phyloP scores from a whole-genome alignment of 768 basidiomycete genomes.

The Naganishia friedmannii region DNA sequence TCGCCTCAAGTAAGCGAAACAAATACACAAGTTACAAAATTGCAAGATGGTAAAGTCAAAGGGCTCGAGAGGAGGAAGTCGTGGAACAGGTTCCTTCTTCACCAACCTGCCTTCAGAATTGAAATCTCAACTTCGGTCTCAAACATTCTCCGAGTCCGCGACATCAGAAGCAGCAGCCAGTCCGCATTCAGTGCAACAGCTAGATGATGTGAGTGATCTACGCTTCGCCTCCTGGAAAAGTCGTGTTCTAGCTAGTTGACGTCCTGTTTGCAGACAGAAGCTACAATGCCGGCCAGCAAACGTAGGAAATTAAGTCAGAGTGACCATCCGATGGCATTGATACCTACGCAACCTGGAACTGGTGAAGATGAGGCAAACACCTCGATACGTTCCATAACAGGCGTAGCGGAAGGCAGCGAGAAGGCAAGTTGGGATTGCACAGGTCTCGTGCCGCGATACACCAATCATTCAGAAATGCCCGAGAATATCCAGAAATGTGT shows the following conservation, averaged over 20 bases:
- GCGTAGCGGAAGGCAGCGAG: neutral
- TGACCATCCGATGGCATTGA: neutral
- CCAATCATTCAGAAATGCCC: slow-evolving; percentile 62
- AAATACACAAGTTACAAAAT: too few species aligned
- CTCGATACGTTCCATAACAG: neutral
- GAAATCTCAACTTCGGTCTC: slow-evolving; percentile 19
- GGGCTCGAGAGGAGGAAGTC: neutral
- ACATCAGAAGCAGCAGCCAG: neutral
- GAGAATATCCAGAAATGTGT: slow-evolving; percentile 76
- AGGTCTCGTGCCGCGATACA: slow-evolving; percentile 71
- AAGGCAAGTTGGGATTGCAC: slow-evolving; percentile 60
- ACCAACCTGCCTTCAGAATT: slow-evolving; percentile 13
- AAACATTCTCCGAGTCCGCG: neutral
- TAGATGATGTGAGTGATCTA: slow-evolving; percentile 5
- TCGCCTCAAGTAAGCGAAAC: too few species aligned
- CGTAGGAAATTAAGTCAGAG: slow-evolving; percentile 4
- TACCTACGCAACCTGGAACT: neutral
- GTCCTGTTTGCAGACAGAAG: neutral
- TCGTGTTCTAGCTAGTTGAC: neutral
- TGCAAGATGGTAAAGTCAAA: slow-evolving; percentile 7
- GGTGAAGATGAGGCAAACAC: neutral
- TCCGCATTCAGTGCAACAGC: neutral
- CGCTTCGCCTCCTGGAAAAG: neutral
- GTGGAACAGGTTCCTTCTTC: slow-evolving; percentile 11
- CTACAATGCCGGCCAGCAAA: slow-evolving; percentile 4